Percentiles rank a stretch among this genome's conserved stretches.
phyloP scores from a whole-genome alignment of 176 grass and related monocot species.

The Hordeum vulgare region MorexV3_pseudomolecules_assembly NC_058524.1:319468764-319469263 shows the following conservation, averaged over 20 bases:
- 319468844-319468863: not conserved
- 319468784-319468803: not conserved
- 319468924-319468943: not conserved
- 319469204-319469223: conserved; percentile 20
- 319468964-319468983: not conserved
- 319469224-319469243: conserved; percentile 30
- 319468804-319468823: not conserved
- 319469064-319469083: conserved; percentile 19
- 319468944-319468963: not conserved
- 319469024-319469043: conserved; percentile 13
- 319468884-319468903: not conserved
- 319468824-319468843: not conserved
- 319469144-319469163: not conserved
- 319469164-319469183: not conserved
- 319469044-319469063: no score
- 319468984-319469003: no score
- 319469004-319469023: conserved; percentile 39
- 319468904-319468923: not conserved
- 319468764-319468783: not conserved
- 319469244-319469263: conserved; percentile 46
- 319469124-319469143: conserved; percentile 34
- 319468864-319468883: not conserved
- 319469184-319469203: not conserved
- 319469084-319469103: not conserved
- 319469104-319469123: conserved; percentile 1